Percentiles rank a stretch among this genome's conserved stretches.
Conservation (phyloP, 192 early-diverging fungal genomes). For the Chytriomyces sp. region DNA sequence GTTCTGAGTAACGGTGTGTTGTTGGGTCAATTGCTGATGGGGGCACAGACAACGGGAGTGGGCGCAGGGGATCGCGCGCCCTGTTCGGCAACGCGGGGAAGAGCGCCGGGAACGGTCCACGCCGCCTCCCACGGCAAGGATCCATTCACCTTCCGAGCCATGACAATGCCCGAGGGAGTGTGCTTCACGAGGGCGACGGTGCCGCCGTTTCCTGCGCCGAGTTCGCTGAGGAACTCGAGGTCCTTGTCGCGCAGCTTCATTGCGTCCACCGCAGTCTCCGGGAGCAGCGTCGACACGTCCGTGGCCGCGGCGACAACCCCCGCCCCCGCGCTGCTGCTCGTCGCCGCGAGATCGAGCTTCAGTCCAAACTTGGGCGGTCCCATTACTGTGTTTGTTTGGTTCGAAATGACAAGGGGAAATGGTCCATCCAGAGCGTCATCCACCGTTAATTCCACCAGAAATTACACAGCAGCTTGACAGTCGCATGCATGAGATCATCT, state of each 20-base stretch:
- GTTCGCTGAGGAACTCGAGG: slow-evolving; percentile 70
- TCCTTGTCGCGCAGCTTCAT: slow-evolving; percentile 60
- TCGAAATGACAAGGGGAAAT: too few relatives aligned
- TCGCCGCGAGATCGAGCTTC: not conserved
- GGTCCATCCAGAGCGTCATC: too few relatives aligned
- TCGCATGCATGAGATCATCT: too few relatives aligned
- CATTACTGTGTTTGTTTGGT: not conserved
- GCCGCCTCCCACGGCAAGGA: not conserved
- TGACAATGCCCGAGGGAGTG: slow-evolving; percentile 69
- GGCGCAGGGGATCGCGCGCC: too few relatives aligned
- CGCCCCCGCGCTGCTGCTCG: not conserved
- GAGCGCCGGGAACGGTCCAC: too few relatives aligned
- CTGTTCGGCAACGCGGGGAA: too few relatives aligned
- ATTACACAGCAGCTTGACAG: too few relatives aligned
- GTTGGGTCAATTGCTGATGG: too few relatives aligned
- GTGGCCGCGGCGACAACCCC: not conserved
- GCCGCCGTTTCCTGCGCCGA: slow-evolving; percentile 93
- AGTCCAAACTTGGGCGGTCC: not conserved
- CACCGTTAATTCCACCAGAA: too few relatives aligned
- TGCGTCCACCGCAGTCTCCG: not conserved
- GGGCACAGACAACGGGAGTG: not conserved
- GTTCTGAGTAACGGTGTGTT: too few relatives aligned
- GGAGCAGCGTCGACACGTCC: slow-evolving; percentile 3
- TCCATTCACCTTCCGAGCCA: slow-evolving; percentile 92
- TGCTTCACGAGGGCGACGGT: slow-evolving; percentile 89